A percentile compares a stretch with the other conserved stretches of the same genome.
Evolutionary conservation across 2,329 filamentous ascomycete genomes (phyloP).

Genomic region (Verticillium nubilum): DNA sequence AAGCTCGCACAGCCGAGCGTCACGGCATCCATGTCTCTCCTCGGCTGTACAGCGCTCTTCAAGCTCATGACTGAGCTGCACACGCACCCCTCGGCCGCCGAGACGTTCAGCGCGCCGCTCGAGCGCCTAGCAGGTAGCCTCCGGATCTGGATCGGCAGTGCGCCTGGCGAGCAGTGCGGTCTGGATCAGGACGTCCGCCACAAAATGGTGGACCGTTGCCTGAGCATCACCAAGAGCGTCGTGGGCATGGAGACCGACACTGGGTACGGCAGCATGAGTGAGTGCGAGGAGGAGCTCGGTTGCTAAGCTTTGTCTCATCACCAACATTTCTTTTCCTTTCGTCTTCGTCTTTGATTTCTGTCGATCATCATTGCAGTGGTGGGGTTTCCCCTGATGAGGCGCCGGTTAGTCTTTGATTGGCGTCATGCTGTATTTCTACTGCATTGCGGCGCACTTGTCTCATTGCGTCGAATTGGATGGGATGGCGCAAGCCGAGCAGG

Average conservation of each 20-base stretch:
- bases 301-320: slow-evolving; percentile 4
- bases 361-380: neutral
- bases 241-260: slow-evolving; percentile 56
- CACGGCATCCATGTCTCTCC: slow-evolving; percentile 42
- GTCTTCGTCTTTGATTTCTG: neutral
- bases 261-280: slow-evolving; percentile 55
- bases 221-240: slow-evolving; percentile 49
- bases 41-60: slow-evolving; percentile 55
- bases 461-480: neutral
- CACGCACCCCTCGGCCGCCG: slow-evolving; percentile 38
- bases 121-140: slow-evolving; percentile 53
- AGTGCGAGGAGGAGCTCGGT: slow-evolving; percentile 31
- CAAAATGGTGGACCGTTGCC: slow-evolving; percentile 49
- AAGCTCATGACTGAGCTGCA: slow-evolving; percentile 51
- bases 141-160: slow-evolving; percentile 55
- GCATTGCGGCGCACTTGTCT: neutral
- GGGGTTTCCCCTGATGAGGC: neutral
- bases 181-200: slow-evolving; percentile 46
- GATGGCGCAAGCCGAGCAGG: neutral
- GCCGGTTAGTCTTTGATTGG: neutral
- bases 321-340: neutral
- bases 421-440: neutral
- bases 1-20: slow-evolving; percentile 39
- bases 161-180: slow-evolving; percentile 43
- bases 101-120: slow-evolving; percentile 40